Conservation (phyloP, 176 grass and related monocot genomes). For the Oryza punctata region DNA sequence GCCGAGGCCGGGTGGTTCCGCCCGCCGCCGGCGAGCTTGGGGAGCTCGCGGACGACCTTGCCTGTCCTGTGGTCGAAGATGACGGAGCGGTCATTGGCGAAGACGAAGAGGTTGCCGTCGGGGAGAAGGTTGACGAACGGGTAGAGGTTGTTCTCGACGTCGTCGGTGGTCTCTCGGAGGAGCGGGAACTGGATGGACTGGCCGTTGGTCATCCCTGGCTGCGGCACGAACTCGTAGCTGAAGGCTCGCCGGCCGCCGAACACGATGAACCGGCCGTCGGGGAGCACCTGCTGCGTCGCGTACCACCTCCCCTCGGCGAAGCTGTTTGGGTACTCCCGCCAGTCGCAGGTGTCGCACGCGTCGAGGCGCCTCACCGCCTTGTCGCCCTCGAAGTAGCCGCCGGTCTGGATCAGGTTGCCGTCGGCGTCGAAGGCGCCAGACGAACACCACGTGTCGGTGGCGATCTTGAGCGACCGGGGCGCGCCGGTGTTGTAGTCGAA, state of each 20-base stretch:
- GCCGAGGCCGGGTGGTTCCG: constrained; percentile 83
- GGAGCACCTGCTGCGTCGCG: constrained; percentile 56
- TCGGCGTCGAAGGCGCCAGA: constrained; percentile 51
- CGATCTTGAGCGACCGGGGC: constrained; percentile 59
- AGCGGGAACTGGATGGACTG: constrained; percentile 41
- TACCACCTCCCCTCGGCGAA: constrained; percentile 67
- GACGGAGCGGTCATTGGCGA: constrained; percentile 84
- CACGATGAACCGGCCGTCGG: constrained; percentile 66
- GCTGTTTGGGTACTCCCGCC: constrained; percentile 46
- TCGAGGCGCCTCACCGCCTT: constrained; percentile 31
- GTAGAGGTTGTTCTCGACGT: constrained; percentile 94
- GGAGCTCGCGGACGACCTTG: constrained; percentile 66
- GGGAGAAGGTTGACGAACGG: constrained; percentile 89
- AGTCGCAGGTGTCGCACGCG: constrained; percentile 50
- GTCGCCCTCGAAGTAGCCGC: constrained; percentile 57
- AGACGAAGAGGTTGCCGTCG: constrained; percentile 82
- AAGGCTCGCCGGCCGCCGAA: constrained; percentile 75
- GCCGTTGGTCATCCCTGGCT: constrained; percentile 44
- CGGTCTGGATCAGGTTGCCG: constrained; percentile 63
- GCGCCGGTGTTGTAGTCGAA: constrained; percentile 51
- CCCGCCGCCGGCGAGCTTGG: constrained; percentile 54
- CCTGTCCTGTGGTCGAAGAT: constrained; percentile 54
- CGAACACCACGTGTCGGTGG: constrained; percentile 69
- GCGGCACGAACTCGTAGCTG: constrained; percentile 67
- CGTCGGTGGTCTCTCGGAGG: constrained; percentile 68